A percentile compares a stretch with the other conserved stretches of the same genome.
Evolutionary conservation across 148 eudicot species (phyloP).

Genomic region (Nepenthes mirabilis): DNA sequence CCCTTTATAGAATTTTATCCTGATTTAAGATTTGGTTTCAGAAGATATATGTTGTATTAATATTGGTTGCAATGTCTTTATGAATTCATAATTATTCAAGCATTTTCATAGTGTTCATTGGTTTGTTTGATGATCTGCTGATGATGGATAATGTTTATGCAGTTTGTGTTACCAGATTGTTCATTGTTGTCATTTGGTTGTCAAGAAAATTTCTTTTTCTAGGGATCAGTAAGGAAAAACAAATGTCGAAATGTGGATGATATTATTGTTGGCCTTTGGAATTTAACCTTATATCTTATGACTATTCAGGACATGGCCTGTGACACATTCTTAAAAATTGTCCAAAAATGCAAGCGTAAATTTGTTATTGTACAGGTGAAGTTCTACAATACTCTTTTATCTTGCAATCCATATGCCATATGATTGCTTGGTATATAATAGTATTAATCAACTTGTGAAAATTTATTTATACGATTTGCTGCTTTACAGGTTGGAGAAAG

Average conservation of each 20-base stretch:
- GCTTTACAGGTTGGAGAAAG: conserved; percentile 74
- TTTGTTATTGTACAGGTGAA: conserved; percentile 85
- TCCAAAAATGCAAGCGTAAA: conserved; percentile 96
- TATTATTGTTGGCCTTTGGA: background rate
- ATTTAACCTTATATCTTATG: background rate
- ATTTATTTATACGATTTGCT: background rate
- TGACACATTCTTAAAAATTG: conserved; percentile 94
- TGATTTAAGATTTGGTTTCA: too few relatives aligned
- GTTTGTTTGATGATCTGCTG: too few relatives aligned
- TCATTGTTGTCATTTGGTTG: too few relatives aligned
- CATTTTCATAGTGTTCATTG: too few relatives aligned
- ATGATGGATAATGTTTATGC: too few relatives aligned
- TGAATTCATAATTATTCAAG: too few relatives aligned
- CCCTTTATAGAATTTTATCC: too few relatives aligned
- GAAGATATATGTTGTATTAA: too few relatives aligned
- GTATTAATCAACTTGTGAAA: background rate
- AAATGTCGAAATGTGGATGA: background rate
- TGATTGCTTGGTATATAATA: too few relatives aligned
- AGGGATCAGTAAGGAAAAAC: background rate
- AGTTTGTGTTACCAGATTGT: too few relatives aligned
- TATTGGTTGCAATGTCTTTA: too few relatives aligned
- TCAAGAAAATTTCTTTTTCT: background rate
- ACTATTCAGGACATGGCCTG: conserved; percentile 93
- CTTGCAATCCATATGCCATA: too few relatives aligned
- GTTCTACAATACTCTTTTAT: background rate